Base-by-base conservation (phyloP, 768 basidiomycete genomes). In the Neoboletus subvelutipes region DNA sequence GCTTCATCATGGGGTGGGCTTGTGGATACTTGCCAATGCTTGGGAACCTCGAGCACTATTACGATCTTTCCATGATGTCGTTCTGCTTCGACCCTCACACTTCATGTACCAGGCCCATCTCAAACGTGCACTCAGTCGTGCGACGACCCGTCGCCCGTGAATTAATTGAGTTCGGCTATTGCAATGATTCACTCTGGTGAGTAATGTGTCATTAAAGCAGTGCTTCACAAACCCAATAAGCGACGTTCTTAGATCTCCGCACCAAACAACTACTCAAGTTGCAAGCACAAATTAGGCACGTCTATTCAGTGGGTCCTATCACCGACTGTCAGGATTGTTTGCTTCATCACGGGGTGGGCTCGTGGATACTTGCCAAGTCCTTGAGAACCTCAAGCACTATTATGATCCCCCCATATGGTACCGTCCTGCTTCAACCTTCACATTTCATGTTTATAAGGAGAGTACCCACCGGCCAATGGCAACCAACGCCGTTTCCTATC, bases 161-260 rank as follows among this genome's bases (percentile, higher is more conserved):
- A 71, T 71, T 73, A 72, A 73, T 65, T 59, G 64, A 71, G 48
- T 46, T 73, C 70, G 70, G 71, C 67, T 71, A 68, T 63, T 63
- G 52, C 60, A 63, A 58, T 61, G n/a, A n/a, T n/a, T n/a, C 54
- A 49, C 61, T 68, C 64, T 71, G 61, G 63, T 63, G 43, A 60
- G 57, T 67, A 70, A 64, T 60, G 60, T 65, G 54, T 67, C 52
- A 58, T 64, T 62, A 58, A 64, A 66, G 52, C 58, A 56, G 51
- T 65, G 57, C 62, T 61, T 64, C 66, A 47, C 64, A 61, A 56
- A 63, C 59, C 50, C 60, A 59, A 62, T 70, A 72, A 72, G 72
- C 70, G 70, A 73, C 55, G 58, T 63, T 62, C 65, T 55, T 52
- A 58, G 57, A 68, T 62, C 64, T 67, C 60, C 64, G 61, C 58